Conservation (phyloP, 2,329 filamentous ascomycete species). For the Metarhizium robertsii region DNA sequence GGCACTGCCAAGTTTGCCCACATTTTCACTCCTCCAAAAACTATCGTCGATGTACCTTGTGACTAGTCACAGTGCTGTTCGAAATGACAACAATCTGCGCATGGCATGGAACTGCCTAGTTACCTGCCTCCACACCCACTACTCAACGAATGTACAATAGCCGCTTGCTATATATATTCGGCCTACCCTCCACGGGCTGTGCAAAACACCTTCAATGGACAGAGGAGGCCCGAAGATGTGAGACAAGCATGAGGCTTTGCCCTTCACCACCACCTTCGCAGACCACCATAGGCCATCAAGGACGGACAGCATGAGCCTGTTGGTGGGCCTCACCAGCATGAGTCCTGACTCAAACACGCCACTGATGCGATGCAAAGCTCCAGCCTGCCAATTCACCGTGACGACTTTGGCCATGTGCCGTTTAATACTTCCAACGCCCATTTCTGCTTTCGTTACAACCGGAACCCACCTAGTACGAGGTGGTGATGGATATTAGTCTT, state of each 20-base stretch:
- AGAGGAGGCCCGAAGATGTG: constrained; percentile 3
- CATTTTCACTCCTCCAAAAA: not conserved
- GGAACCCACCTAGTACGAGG: not conserved
- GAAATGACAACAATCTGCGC: not conserved
- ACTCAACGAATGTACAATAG: not conserved
- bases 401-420: not conserved
- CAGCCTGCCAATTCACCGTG: not conserved
- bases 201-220: not conserved
- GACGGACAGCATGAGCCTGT: not conserved
- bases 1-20: too few species aligned
- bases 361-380: not conserved
- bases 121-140: not conserved
- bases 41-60: not conserved
- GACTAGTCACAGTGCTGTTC: not conserved
- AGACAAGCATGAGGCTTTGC: constrained; percentile 6
- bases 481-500: not conserved
- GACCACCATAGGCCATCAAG: not conserved
- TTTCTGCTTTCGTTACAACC: not conserved
- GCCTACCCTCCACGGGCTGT: not conserved
- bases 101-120: not conserved
- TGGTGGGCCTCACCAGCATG: not conserved
- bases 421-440: not conserved
- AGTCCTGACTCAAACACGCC: not conserved
- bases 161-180: not conserved
- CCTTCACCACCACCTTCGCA: not conserved